Evolutionary conservation across 2,329 filamentous ascomycete species (phyloP), one percentile per base, ranked within the genome.

Genomic region (Botryotinia calthae): DNA sequence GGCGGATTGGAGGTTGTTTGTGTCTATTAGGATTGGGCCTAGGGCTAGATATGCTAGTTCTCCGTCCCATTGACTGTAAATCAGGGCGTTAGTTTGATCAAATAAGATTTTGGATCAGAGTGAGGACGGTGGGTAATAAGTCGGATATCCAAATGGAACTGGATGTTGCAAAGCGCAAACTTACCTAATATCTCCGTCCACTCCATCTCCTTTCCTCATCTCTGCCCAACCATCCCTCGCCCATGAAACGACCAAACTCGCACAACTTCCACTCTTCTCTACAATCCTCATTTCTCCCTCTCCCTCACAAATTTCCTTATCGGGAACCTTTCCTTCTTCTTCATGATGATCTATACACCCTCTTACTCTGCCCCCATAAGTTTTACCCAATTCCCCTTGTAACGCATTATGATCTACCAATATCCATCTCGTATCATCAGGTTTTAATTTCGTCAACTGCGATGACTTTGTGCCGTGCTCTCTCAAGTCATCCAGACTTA

Each of bases 331-430:
- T 9, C 84, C 81, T 78, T 96, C 93, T 75, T 96, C 93, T 0
- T 87, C 89, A 80, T 96, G 93, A 82, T 96, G 93, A 81, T 96
- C 93, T 71, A 96, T 87, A 75, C 90, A 90, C 6, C 90, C 91
- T 7, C 85, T 82, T 0, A 95, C 86, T 14, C 84, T 83, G 6
- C 79, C 74, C 0, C 82, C 82, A 78, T 89, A 93, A 25, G 84
- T 81, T 54, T 80, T 82, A 25, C 85, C 87, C 25, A 95, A 83
- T 22, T 82, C 78, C 0, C 92, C 91, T 9, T 91, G 90, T 65
- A 93, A 84, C 0, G 84, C 86, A 79, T 96, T 96, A 84, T 96
- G 93, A 82, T 96, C 93, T 6, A 96, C 92, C 1, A 96, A 84
- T 28, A 93, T 82, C 91, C 91, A 94, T 67, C 84, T 84, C 1